Conservation (phyloP, 805 yeast species). For the Ogataea pini region DNA sequence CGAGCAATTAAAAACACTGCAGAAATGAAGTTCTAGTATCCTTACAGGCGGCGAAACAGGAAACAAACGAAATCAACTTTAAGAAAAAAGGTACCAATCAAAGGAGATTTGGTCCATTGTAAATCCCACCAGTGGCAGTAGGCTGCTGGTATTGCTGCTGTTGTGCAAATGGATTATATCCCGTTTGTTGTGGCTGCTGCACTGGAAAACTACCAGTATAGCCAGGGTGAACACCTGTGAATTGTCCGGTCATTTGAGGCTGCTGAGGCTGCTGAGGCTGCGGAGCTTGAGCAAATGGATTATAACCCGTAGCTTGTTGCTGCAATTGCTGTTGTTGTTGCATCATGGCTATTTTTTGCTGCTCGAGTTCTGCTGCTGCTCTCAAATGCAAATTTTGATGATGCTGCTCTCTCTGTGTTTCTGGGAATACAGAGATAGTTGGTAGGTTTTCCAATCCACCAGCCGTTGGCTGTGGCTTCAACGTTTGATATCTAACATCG, state of each 20-base stretch:
- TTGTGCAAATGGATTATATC: conserved; percentile 7
- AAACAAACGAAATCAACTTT: background rate
- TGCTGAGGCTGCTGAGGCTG: conserved; percentile 16
- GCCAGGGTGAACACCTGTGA: background rate
- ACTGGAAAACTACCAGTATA: background rate
- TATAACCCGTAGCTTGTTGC: conserved; percentile 14
- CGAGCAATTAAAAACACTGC: background rate
- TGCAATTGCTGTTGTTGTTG: conserved; percentile 17
- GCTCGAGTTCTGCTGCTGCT: conserved; percentile 26
- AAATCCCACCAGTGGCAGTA: conserved; percentile 18
- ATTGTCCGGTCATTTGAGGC: conserved; percentile 8
- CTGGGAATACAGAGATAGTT: conserved; percentile 69
- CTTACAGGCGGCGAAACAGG: background rate
- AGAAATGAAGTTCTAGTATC: conserved; percentile 1
- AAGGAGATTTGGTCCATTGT: conserved; percentile 34
- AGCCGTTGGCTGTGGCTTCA: conserved; percentile 60
- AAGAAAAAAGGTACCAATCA: conserved; percentile 8
- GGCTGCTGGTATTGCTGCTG: background rate
- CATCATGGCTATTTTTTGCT: conserved; percentile 17
- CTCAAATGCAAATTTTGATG: conserved; percentile 22
- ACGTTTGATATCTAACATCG: conserved; percentile 13
- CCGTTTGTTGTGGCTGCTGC: conserved; percentile 9
- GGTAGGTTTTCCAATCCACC: conserved; percentile 72
- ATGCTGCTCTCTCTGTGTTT: conserved; percentile 40
- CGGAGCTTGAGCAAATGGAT: conserved; percentile 3